Evolutionary conservation across 805 yeast species (phyloP).

Genomic region (Lipomyces orientalis): DNA sequence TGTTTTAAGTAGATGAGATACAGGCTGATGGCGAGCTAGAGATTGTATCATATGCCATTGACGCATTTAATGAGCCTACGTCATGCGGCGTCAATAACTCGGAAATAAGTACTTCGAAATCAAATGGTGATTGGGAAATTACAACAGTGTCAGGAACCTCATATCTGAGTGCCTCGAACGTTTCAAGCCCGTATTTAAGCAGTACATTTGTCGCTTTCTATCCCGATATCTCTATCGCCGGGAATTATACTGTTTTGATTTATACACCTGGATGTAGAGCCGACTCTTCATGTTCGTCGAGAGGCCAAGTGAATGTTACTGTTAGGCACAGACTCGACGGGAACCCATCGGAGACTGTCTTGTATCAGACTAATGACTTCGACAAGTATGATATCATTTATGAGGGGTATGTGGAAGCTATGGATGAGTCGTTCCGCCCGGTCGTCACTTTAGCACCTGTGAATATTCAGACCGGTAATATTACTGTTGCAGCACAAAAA

Average conservation of each 20-base stretch:
- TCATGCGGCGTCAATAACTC: constrained; percentile 54
- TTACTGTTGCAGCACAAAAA: constrained; percentile 37
- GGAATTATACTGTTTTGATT: constrained; percentile 71
- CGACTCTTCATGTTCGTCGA: constrained; percentile 67
- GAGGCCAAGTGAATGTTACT: constrained; percentile 83
- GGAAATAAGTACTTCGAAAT: constrained; percentile 45
- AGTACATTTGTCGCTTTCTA: constrained; percentile 47
- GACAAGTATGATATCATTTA: constrained; percentile 81
- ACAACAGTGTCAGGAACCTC: constrained; percentile 46
- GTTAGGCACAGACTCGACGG: constrained; percentile 57
- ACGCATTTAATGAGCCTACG: constrained; percentile 67
- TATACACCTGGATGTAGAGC: constrained; percentile 85
- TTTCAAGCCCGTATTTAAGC: constrained; percentile 14
- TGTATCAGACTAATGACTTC: constrained; percentile 81
- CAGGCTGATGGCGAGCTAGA: constrained; percentile 23
- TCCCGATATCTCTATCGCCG: constrained; percentile 74
- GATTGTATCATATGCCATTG: constrained; percentile 72
- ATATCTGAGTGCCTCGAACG: constrained; percentile 43
- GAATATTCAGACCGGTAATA: constrained; percentile 38
- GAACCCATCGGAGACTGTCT: constrained; percentile 49
- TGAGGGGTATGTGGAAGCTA: constrained; percentile 67
- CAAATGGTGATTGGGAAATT: constrained; percentile 40
- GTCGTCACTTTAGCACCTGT: constrained; percentile 53
- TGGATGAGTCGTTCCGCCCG: constrained; percentile 47
- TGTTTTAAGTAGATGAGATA: background rate